Evolutionary conservation across 2,329 filamentous ascomycete species (phyloP).

Genomic region (Emydomyces testavorans): DNA sequence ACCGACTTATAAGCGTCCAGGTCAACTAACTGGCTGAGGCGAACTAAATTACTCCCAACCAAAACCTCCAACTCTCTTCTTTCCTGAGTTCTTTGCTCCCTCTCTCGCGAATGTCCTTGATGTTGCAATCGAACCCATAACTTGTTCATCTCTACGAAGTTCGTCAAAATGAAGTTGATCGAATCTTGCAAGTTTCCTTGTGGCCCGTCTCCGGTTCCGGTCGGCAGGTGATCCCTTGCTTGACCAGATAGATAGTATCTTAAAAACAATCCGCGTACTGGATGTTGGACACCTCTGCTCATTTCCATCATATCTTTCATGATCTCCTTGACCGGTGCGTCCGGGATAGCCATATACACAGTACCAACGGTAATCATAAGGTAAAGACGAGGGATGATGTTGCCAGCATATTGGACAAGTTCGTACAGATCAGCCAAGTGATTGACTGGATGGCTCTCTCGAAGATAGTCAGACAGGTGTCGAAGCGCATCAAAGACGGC

Average conservation of each 20-base stretch:
- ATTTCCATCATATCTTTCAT: conserved; percentile 99
- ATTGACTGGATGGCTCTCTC: conserved; percentile 94
- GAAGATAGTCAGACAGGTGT: conserved; percentile 89
- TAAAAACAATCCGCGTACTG: conserved; percentile 85
- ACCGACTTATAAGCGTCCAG: conserved; percentile 84
- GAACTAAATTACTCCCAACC: conserved; percentile 91
- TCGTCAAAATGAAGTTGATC: conserved; percentile 94
- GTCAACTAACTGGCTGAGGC: conserved; percentile 89
- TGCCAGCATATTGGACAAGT: conserved; percentile 93
- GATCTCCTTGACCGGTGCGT: conserved; percentile 97
- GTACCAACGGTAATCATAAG: conserved; percentile 99
- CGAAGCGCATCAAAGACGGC: conserved; percentile 94
- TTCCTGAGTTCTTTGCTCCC: conserved; percentile 87
- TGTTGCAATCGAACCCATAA: conserved; percentile 96
- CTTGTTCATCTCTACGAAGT: conserved; percentile 99
- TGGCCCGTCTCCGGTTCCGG: conserved; percentile 72
- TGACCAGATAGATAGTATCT: conserved; percentile 95
- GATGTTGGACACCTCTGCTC: conserved; percentile 95
- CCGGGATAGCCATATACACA: conserved; percentile 96
- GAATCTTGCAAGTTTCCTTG: conserved; percentile 95
- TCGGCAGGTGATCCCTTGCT: conserved; percentile 76
- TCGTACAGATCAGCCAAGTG: conserved; percentile 97
- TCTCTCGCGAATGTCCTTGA: conserved; percentile 88
- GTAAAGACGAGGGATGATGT: conserved; percentile 91
- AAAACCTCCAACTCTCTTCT: conserved; percentile 88